Conservation (phyloP, 805 yeast species). For the Teunomyces atbi region DNA sequence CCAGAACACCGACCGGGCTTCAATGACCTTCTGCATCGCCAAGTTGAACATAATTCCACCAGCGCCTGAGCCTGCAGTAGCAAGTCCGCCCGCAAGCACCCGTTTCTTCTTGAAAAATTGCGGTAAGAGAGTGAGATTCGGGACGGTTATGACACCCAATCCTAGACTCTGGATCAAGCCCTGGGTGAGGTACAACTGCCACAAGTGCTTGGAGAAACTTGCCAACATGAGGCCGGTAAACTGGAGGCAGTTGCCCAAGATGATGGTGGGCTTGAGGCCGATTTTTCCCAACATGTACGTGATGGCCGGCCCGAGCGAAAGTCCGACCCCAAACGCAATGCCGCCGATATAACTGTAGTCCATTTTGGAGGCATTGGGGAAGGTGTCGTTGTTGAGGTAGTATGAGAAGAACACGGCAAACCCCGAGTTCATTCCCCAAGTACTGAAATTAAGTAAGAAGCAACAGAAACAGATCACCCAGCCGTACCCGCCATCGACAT, state of each 20-base stretch:
- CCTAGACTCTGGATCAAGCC: constrained; percentile 24
- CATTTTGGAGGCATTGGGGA: constrained; percentile 19
- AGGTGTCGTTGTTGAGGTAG: constrained; percentile 18
- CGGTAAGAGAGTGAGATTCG: constrained; percentile 19
- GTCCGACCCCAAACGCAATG: constrained; percentile 21
- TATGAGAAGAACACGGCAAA: constrained; percentile 22
- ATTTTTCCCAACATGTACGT: constrained; percentile 17
- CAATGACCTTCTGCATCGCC: constrained; percentile 23
- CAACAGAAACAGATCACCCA: constrained; percentile 22
- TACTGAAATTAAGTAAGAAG: constrained; percentile 20
- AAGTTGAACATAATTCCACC: constrained; percentile 23
- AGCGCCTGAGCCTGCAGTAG: constrained; percentile 23
- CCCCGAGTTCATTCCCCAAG: constrained; percentile 28
- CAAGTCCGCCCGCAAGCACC: constrained; percentile 17
- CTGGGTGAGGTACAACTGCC: constrained; percentile 25
- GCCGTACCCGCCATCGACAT: constrained; percentile 23
- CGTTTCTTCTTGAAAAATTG: constrained; percentile 22
- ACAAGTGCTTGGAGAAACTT: constrained; percentile 15
- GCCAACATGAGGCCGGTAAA: constrained; percentile 22
- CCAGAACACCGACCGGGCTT: constrained; percentile 19
- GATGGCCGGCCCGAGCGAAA: constrained; percentile 18
- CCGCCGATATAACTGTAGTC: constrained; percentile 26
- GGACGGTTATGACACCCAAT: constrained; percentile 20
- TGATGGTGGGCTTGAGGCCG: constrained; percentile 16
- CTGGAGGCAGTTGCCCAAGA: constrained; percentile 19